Base-by-base conservation (phyloP, 1,284 basidiomycete genomes). In the Porogramme epimiltina region DNA sequence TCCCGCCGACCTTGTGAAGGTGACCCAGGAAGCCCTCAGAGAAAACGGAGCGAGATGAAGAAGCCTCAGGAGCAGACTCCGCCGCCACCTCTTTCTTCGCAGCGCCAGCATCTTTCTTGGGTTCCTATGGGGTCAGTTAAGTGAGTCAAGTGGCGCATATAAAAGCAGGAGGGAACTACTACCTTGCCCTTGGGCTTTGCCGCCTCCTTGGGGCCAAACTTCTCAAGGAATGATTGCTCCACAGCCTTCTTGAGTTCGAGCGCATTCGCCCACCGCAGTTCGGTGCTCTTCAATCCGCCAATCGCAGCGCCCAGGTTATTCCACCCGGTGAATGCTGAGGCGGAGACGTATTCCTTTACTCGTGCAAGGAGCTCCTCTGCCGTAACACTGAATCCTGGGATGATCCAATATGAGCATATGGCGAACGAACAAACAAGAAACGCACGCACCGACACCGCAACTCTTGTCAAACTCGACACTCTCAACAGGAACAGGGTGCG, bases 1-100 rank as follows among this genome's bases (percentile, higher is more conserved):
- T 99, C 65, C 82, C 95, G 45, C 97, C 97, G 9, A 94, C 93
- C 66, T 91, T 93, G 71, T 99, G 95, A 37, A 99, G 86, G 54
- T 84, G 79, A 4, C 94, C 94, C 16, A 99, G 82, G 78, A 98
- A 98, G 13, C 97, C 97, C 67, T 97, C 94, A 56, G 91, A 85
- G 68, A 99, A 99, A 48, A 98, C 92, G 8, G 85, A 78, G 59
- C 82, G 87, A 24, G 80, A 69, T 18, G 74, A 66, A 8, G 76
- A 68, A 2, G 74, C 62, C 22, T 76, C 68, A 24, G 60, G 55
- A 3, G 70, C 60, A 3, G 74, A 64, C 40, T 73, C 71, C 4
- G 66, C 56, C 26, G 77, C 67, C 2, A 75, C 62, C 10, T 60
- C 56, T 15, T 62, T 61, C 60, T 69, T 74, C 18, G 51, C 38